Evolutionary conservation across 2,329 filamentous ascomycete genomes (phyloP).

Genomic region (Neofusicoccum sp.): DNA sequence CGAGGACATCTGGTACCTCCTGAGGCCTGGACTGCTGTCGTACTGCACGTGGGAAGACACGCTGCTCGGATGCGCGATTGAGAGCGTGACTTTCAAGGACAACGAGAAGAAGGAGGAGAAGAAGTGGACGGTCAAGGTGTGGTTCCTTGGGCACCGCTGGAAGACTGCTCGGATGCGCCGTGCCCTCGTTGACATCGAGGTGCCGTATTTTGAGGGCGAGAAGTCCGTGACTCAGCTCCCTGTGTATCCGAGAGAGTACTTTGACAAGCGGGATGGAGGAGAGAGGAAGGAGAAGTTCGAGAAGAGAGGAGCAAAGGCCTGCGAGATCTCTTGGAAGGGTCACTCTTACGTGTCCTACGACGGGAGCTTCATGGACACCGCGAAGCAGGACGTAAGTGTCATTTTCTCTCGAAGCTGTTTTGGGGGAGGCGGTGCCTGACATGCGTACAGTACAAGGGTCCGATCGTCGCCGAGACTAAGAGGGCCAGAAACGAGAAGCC

Average conservation of each 20-base stretch:
- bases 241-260: slow-evolving; percentile 11
- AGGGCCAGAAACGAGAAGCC: neutral
- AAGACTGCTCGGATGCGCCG: slow-evolving; percentile 3
- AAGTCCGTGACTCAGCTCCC: neutral
- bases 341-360: slow-evolving; percentile 9
- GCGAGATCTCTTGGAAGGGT: slow-evolving; percentile 4
- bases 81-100: neutral
- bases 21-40: neutral
- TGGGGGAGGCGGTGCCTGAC: neutral
- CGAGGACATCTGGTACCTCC: slow-evolving; percentile 15
- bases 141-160: slow-evolving; percentile 15
- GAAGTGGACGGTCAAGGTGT: neutral
- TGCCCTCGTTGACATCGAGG: neutral
- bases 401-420: neutral
- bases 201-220: slow-evolving; percentile 12
- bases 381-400: neutral
- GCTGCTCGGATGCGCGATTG: slow-evolving; percentile 5
- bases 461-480: neutral
- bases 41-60: neutral
- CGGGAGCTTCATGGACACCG: slow-evolving; percentile 3
- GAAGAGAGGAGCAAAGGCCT: neutral
- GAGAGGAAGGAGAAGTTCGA: neutral
- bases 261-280: slow-evolving; percentile 1
- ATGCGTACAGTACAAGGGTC: neutral
- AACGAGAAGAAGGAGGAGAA: neutral